These are phyloP conservation scores for Oenanthe javanica DNA, from an alignment of 140 eudicot species.

Conservation along the genomic window DNA sequence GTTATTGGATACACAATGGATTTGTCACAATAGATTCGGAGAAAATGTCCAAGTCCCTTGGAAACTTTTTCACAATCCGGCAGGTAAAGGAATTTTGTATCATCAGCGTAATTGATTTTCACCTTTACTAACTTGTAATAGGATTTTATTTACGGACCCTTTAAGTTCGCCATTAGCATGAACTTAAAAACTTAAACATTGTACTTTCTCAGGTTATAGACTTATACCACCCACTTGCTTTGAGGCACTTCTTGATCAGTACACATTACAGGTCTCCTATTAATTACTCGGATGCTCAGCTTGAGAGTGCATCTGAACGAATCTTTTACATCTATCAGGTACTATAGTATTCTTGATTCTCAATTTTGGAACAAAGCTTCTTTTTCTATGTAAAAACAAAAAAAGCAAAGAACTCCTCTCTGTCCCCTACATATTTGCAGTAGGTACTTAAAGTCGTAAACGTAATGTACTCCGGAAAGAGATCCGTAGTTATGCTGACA, in stretches of 20 bases:
- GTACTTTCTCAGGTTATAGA: slow-evolving; percentile 59
- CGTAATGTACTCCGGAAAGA: too few species aligned
- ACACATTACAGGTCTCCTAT: slow-evolving; percentile 92
- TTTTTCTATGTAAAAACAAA: neutral
- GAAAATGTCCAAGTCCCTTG: slow-evolving; percentile 96
- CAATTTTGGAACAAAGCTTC: neutral
- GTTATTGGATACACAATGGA: slow-evolving; percentile 93
- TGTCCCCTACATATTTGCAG: neutral
- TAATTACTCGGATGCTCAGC: slow-evolving; percentile 73
- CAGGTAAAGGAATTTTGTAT: slow-evolving; percentile 42
- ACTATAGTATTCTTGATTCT: neutral
- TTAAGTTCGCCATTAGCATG: neutral
- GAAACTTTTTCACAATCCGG: slow-evolving; percentile 94
- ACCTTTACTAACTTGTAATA: neutral
- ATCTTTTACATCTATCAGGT: slow-evolving; percentile 93
- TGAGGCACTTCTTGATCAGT: slow-evolving; percentile 80
- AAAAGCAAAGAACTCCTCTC: neutral
- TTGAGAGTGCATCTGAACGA: slow-evolving; percentile 92
- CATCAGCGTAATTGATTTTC: neutral
- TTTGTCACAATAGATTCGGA: slow-evolving; percentile 80
- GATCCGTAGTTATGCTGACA: too few species aligned
- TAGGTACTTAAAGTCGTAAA: too few species aligned
- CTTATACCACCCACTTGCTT: slow-evolving; percentile 88
- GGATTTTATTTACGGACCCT: neutral
- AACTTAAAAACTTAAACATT: slow-evolving; percentile 6